Base-by-base conservation (phyloP, 805 yeast species). In the Myxozyma nipponensis region DNA sequence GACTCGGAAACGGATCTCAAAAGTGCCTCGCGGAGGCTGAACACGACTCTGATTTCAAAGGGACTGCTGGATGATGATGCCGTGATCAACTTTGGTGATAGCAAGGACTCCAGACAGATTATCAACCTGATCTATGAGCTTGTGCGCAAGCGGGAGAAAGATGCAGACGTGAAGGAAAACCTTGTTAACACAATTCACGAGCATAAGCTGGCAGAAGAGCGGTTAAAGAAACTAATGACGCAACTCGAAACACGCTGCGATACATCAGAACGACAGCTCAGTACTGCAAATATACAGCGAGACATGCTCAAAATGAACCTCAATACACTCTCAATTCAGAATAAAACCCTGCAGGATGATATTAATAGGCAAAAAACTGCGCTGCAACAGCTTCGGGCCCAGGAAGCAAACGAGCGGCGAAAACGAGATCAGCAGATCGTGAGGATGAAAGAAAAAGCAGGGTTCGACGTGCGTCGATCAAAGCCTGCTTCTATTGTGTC, bases 381-480 rank as follows among this genome's bases (percentile, higher is more conserved):
- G 26, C 45, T 54, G 28, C 52, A 43, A 15, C 55, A 50, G 25
- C 36, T 54, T 17, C 46, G 52, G 15, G 52, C 55, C 1, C 57
- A 54, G 21, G 54, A 50, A 22, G 57, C 57, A 43, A 44, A 34
- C 30, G 57, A 54, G 25, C 50, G 58, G 13, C 47, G 58, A 9
- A 50, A 50, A 28, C 44, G 56, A 5, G 58, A 54, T 36, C 57
- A 54, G 39, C 57, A 52, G 22, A 47, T 54, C 19, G 44, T 48
- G 15, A 39, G 58, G 9, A 52, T 54, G 57, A 54, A 54, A 26
- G 58, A 54, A 26, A 54, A 54, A 21, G 58, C 58, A 7, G 58
- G 58, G 5, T 54, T 54, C 30, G 58, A 54, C 21, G 38, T 54
- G 19, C 52, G 58, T 17, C 25, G 58, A 17, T 24, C 46, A 7